These are phyloP conservation scores for Hordeum vulgare DNA, from an alignment of 176 grass and related monocot species.

Conservation along the genomic window MorexV3_pseudomolecules_assembly NC_058520.1:7650178-7650677, in stretches of 20 bases:
- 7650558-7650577: conserved; percentile 22
- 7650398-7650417: conserved; percentile 13
- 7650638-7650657: conserved; percentile 23
- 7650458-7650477: conserved; percentile 17
- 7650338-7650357: conserved; percentile 2
- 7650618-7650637: background rate
- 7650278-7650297: conserved; percentile 65
- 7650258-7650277: conserved; percentile 27
- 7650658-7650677: conserved; percentile 35
- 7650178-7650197: background rate
- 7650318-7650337: conserved; percentile 41
- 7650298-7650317: conserved; percentile 49
- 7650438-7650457: conserved; percentile 9
- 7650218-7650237: conserved; percentile 21
- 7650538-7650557: conserved; percentile 33
- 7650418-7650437: conserved; percentile 22
- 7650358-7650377: background rate
- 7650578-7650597: conserved; percentile 30
- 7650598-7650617: conserved; percentile 29
- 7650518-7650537: conserved; percentile 41
- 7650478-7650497: conserved; percentile 16
- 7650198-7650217: conserved; percentile 7
- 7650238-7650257: conserved; percentile 11
- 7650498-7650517: conserved; percentile 32
- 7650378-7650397: conserved; percentile 22